Percentiles rank a stretch among this genome's conserved stretches.
phyloP scores from a whole-genome alignment of 2,329 filamentous ascomycete species.

The Monosporascus ibericus region DNA sequence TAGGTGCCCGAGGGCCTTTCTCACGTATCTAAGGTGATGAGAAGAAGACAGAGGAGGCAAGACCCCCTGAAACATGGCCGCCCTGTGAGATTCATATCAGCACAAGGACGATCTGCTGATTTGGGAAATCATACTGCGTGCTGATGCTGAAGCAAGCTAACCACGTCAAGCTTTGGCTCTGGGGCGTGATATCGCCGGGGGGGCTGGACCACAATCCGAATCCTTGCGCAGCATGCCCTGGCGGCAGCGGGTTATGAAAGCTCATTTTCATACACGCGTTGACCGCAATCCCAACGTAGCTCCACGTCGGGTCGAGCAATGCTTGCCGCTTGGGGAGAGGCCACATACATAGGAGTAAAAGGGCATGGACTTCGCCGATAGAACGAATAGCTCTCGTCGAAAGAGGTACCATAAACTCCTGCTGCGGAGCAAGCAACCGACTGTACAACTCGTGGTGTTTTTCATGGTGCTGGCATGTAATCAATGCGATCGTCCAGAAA shows the following conservation, averaged over 20 bases:
- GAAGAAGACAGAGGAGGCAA: constrained; percentile 5
- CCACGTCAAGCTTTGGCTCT: constrained; percentile 7
- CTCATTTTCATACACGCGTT: constrained; percentile 7
- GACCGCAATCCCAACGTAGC: constrained; percentile 8
- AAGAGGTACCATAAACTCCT: neutral
- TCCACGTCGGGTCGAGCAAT: constrained; percentile 5
- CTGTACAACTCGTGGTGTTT: constrained; percentile 3
- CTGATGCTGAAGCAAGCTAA: constrained; percentile 7
- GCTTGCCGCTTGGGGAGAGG: constrained; percentile 3
- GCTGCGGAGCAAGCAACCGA: constrained; percentile 1
- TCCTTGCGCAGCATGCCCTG: neutral
- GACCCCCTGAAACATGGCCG: constrained; percentile 7
- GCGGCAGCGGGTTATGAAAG: neutral
- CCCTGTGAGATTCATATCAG: constrained; percentile 2
- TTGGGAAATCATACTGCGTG: constrained; percentile 3
- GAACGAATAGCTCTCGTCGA: constrained; percentile 6
- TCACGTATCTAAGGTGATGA: constrained; percentile 3
- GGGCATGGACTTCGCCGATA: constrained; percentile 8
- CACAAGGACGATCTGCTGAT: too few relatives aligned
- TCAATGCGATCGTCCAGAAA: constrained; percentile 9
- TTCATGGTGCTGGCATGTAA: constrained; percentile 4
- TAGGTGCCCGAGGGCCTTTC: constrained; percentile 4
- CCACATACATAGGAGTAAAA: constrained; percentile 8
- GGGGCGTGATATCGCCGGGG: neutral
- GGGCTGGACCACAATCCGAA: neutral